Base-by-base conservation (phyloP, 1,284 basidiomycete genomes). In the Ceratorhiza oryzae-sativae region DNA sequence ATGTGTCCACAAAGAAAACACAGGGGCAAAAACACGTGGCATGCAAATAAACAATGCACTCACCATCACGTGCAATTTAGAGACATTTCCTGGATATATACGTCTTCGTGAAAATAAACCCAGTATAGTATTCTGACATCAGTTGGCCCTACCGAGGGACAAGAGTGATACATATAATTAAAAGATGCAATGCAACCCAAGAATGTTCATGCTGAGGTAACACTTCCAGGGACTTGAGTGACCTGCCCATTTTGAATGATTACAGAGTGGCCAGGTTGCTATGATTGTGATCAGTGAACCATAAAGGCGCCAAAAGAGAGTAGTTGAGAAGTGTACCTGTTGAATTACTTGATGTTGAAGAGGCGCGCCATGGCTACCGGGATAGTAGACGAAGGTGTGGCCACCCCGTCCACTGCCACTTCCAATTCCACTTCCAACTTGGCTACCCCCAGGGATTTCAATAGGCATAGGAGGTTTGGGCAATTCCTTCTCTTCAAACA, bases 211-310 rank as follows among this genome's bases (percentile, higher is more conserved):
- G 48, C 77, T 20, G 77, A 77, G n/a, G 77, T 68, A 53, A 84
- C 79, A 65, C 82, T 73, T 51, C 86, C 82, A 20, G 86, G 87
- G 20, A 90, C 80, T 76, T 88, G 87, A 13, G 86, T 87, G 68
- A 92, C 81, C 56, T 82, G 83, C 49, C 90, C 90, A 74, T 86
- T 85, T 75, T 90, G 89, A 73, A 92, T 87, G 65, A 91, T 81
- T 74, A 90, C 82, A n/a, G 89, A 86, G 76, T 87, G 85, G 18
- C 90, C 89, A 71, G 86, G 86, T 70, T 81, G 79, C 72, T 86
- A 84, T 75, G 84, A 59, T 12, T 20, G 10, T n/a, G 3, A 25
- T n/a, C 15, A 13, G 10, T 34, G 36, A 30, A 18, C 13, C 34
- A 27, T 15, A 32, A 30, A 36, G 15, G 42, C 23, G 15, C 36